Evolutionary conservation across 805 yeast genomes (phyloP).

Genomic region (Alloascoidea hylecoeti): DNA sequence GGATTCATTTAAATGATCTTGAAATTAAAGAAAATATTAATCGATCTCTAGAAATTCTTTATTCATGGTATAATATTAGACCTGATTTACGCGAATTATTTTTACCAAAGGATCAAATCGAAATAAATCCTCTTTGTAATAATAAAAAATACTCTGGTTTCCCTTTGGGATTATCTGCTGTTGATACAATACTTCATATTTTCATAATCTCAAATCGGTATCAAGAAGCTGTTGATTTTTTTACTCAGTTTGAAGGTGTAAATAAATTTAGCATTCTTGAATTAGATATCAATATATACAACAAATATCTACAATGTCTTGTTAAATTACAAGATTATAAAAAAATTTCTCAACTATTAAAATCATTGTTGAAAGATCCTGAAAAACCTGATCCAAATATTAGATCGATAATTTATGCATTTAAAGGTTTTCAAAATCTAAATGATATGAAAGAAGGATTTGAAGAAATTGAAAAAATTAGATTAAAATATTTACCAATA

Average conservation of each 20-base stretch:
- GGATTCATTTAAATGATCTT: not conserved
- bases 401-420: not conserved
- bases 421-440: not conserved
- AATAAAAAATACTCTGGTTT: no score
- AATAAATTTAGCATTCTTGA: no score
- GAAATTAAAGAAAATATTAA: not conserved
- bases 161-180: no score
- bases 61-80: not conserved
- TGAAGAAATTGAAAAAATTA: not conserved
- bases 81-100: not conserved
- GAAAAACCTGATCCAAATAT: not conserved
- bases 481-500: not conserved
- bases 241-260: no score
- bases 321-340: not conserved
- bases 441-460: not conserved
- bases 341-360: not conserved
- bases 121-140: not conserved
- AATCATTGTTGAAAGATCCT: not conserved
- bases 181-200: not conserved
- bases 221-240: not conserved
- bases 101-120: not conserved
- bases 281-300: not conserved
- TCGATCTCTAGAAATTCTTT: not conserved
- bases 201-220: not conserved
- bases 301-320: not conserved